These are phyloP conservation scores for Paraphaeosphaeria minitans DNA, from an alignment of 2,329 filamentous ascomycete genomes.

Conservation along the genomic window DNA sequence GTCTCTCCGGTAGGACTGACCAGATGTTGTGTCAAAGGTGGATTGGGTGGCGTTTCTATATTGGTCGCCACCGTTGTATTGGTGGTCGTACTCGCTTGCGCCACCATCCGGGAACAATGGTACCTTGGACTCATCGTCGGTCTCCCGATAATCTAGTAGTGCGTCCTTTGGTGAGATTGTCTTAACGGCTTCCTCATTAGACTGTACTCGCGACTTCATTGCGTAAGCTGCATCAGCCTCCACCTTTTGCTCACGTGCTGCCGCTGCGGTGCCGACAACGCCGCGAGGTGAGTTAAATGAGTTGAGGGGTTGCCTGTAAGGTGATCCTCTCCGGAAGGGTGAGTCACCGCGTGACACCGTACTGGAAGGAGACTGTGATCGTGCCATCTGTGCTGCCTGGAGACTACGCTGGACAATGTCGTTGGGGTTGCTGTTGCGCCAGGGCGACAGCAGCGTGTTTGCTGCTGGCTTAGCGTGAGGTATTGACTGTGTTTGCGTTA, in stretches of 20 bases:
- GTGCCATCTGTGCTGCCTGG: slow-evolving; percentile 76
- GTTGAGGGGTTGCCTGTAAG: slow-evolving; percentile 52
- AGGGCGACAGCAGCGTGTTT: slow-evolving; percentile 56
- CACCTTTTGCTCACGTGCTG: slow-evolving; percentile 66
- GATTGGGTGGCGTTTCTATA: slow-evolving; percentile 44
- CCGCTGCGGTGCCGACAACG: slow-evolving; percentile 60
- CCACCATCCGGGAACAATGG: slow-evolving; percentile 73
- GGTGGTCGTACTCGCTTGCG: slow-evolving; percentile 56
- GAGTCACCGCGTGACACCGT: slow-evolving; percentile 70
- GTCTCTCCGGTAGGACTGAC: slow-evolving; percentile 40
- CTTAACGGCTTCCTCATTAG: slow-evolving; percentile 58
- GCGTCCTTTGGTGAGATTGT: slow-evolving; percentile 97
- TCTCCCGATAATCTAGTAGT: slow-evolving; percentile 80
- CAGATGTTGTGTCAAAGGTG: slow-evolving; percentile 42
- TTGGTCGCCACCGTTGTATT: slow-evolving; percentile 51
- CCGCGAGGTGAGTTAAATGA: slow-evolving; percentile 48
- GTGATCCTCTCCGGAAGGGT: slow-evolving; percentile 74
- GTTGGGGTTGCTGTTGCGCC: slow-evolving; percentile 51
- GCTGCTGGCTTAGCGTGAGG: slow-evolving; percentile 56
- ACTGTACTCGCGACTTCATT: slow-evolving; percentile 47
- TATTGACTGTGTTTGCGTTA: slow-evolving; percentile 52
- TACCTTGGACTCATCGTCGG: slow-evolving; percentile 70
- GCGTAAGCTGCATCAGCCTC: slow-evolving; percentile 61
- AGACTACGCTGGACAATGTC: slow-evolving; percentile 74
- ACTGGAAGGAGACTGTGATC: slow-evolving; percentile 61